Evolutionary conservation across 257 asterid species (phyloP).

Genomic region (Paraleonurus japonicus): DNA sequence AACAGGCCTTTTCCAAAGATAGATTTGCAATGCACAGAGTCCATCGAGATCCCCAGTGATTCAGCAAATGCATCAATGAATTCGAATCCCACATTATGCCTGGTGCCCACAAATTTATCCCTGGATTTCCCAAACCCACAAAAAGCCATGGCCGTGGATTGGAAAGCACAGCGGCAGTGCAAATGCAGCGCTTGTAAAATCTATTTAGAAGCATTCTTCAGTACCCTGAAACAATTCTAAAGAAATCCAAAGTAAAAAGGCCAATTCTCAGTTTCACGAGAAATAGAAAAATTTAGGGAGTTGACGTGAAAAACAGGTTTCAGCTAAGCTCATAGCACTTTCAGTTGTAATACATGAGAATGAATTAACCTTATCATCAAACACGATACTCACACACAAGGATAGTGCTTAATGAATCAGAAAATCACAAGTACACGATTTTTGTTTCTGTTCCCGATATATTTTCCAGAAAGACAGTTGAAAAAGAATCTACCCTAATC

Average conservation of each 20-base stretch:
- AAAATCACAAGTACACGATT: not conserved
- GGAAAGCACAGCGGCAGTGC: conserved; percentile 30
- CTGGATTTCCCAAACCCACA: conserved; percentile 95
- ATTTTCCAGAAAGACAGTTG: not conserved
- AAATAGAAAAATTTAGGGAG: not conserved
- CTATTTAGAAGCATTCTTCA: conserved; percentile 49
- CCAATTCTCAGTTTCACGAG: not conserved
- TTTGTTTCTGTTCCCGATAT: not conserved
- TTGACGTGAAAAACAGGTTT: not conserved
- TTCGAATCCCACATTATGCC: conserved; percentile 91
- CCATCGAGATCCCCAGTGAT: conserved; percentile 63
- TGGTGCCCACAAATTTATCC: conserved; percentile 75
- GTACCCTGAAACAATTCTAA: conserved; percentile 18
- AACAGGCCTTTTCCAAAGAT: conserved; percentile 76
- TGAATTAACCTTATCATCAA: not conserved
- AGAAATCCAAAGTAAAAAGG: not conserved
- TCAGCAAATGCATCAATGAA: conserved; percentile 77
- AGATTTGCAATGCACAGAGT: conserved; percentile 76
- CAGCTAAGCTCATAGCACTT: not conserved
- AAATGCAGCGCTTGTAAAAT: conserved; percentile 38
- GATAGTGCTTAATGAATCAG: not conserved
- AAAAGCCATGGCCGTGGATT: conserved; percentile 78
- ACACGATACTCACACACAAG: not conserved
- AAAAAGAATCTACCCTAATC: not conserved
- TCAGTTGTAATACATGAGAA: not conserved